Base-by-base conservation (phyloP, 169 alveolate species). In the Plasmodium reichenowi region DNA sequence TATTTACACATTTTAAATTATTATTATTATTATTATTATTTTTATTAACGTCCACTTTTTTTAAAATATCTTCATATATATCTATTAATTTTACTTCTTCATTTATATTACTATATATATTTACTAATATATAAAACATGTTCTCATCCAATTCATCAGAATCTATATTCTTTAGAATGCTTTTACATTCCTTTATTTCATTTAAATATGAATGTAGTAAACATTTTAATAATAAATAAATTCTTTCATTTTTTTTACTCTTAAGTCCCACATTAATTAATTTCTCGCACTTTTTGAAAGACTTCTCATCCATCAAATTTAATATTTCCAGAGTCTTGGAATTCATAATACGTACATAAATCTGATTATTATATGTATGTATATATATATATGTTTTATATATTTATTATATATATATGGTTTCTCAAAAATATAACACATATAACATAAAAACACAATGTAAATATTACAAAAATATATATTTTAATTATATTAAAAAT, bases 261-360 rank as follows among this genome's bases (percentile, higher is more conserved):
- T 78, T 78, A 15, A 78, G 24, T 29, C 89, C 89, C 1, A 47
- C 64, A 50, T 26, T 45, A 26, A 78, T 78, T 26, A 78, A 47
- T 24, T 78, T 78, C 47, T 78, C 89, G 22, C 89, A 47, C 38
- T 78, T 64, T 24, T 78, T 78, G 10, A 78, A 78, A 12, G 89
- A 78, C 12, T 78, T 78, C 47, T 78, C 89, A 9, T 78, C 89
- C 20, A 78, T 64, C 48, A 78, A 58, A 45, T 78, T 64, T 45
- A 78, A 59, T 52, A 78, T 71, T 43, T 78, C 89, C 32, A 78
- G 10, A 12, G 54, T 52, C 71, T 78, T 78, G 17, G 89, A 78
- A 66, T 78, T 78, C 89, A 78, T 78, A 5, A 54, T 67, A 68
- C 38, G 24, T 6, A 15, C 74, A 17, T 29, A 38, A 1, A 54